Percentiles rank a stretch among this genome's conserved stretches.
Evolutionary conservation across 306 rosid genomes (phyloP).

Genomic region (Prosopis cineraria): DNA sequence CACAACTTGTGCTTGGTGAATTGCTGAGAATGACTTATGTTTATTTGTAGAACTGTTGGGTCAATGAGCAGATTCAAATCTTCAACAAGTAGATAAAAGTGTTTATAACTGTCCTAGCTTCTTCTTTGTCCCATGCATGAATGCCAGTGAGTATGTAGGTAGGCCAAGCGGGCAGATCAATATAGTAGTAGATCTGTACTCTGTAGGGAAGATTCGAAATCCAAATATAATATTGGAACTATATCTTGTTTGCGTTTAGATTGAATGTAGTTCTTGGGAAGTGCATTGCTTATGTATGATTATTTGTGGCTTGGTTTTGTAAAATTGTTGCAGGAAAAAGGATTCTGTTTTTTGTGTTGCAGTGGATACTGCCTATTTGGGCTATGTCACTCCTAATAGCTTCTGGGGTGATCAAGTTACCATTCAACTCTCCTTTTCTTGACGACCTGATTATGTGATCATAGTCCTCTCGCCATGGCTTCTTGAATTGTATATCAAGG

Average conservation of each 20-base stretch:
- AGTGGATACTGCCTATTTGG: constrained; percentile 87
- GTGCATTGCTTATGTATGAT: not conserved
- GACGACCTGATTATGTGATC: constrained; percentile 71
- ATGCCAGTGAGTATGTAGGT: not conserved
- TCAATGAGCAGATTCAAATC: not conserved
- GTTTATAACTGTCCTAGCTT: not conserved
- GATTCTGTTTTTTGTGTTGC: constrained; percentile 46
- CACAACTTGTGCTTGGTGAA: not conserved
- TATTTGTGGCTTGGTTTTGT: not conserved
- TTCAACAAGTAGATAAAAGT: not conserved
- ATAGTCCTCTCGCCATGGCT: not conserved
- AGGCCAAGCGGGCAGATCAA: not conserved
- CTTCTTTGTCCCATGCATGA: not conserved
- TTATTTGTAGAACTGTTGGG: not conserved
- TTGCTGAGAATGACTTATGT: not conserved
- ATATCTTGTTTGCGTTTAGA: not conserved
- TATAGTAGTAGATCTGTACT: not conserved
- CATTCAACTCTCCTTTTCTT: constrained; percentile 58
- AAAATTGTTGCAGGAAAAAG: constrained; percentile 62
- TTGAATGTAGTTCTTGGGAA: not conserved
- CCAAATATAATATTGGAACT: not conserved
- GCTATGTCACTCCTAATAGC: constrained; percentile 62
- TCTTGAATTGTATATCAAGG: too few species aligned
- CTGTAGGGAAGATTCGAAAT: not conserved
- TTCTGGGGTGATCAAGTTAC: constrained; percentile 71